Conservation (phyloP, 176 grass and related monocot species). For the Aegilops bicornis region DNA sequence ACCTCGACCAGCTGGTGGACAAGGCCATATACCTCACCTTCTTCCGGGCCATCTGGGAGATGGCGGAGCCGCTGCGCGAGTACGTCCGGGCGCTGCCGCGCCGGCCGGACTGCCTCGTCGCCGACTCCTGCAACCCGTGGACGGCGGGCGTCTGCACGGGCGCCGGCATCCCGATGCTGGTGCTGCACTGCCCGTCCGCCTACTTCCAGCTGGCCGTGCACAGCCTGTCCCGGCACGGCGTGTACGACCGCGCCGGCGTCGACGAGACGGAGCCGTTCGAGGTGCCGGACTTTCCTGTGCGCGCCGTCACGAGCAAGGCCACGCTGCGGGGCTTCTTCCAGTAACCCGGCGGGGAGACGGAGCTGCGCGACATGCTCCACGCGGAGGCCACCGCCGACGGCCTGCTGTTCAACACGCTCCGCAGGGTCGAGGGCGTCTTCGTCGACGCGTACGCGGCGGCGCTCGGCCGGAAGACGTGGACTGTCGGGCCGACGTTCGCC, state of each 20-base stretch:
- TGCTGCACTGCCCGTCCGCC: slow-evolving; percentile 28
- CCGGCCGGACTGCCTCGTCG: slow-evolving; percentile 30
- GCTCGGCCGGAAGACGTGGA: slow-evolving; percentile 30
- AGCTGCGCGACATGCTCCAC: background rate
- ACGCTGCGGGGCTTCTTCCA: slow-evolving; percentile 39
- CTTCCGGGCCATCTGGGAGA: slow-evolving; percentile 10
- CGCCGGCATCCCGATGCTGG: background rate
- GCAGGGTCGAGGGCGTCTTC: slow-evolving; percentile 31
- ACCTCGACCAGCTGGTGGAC: background rate
- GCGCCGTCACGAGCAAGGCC: background rate
- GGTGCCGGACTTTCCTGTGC: slow-evolving; percentile 22
- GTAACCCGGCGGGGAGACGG: background rate
- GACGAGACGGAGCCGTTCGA: slow-evolving; percentile 26
- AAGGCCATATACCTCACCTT: background rate
- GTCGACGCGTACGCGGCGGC: slow-evolving; percentile 37
- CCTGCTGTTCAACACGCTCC: slow-evolving; percentile 50
- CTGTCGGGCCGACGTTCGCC: slow-evolving; percentile 35
- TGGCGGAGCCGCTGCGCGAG: slow-evolving; percentile 30
- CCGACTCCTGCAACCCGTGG: slow-evolving; percentile 32
- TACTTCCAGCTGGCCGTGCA: slow-evolving; percentile 34
- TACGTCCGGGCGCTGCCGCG: slow-evolving; percentile 17
- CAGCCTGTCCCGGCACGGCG: slow-evolving; percentile 2
- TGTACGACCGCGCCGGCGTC: slow-evolving; percentile 21
- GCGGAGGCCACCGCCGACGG: slow-evolving; percentile 45
- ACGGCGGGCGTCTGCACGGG: background rate